Evolutionary conservation across 2,329 filamentous ascomycete genomes (phyloP).

Genomic region (Coleophoma cylindrospora): DNA sequence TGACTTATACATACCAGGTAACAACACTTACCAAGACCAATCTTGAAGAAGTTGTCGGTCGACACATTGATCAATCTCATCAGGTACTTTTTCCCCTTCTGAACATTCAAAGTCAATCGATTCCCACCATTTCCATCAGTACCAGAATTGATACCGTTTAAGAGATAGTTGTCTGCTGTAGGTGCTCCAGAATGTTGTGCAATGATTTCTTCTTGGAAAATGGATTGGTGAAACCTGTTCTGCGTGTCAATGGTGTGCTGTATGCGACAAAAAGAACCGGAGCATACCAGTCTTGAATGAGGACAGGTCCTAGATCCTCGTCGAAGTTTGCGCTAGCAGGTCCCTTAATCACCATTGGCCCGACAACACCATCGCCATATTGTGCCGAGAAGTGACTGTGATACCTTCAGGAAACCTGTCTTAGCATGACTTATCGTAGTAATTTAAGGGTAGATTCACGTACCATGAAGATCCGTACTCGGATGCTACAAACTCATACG

Average conservation of each 20-base stretch:
- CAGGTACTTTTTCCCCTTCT: background rate
- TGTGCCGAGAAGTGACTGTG: background rate
- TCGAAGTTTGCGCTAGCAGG: background rate
- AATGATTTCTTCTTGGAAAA: background rate
- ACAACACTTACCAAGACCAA: background rate
- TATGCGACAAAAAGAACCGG: background rate
- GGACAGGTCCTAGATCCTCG: background rate
- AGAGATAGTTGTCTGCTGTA: background rate
- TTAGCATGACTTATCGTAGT: background rate
- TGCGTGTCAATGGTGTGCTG: background rate
- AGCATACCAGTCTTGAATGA: background rate
- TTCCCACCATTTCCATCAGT: background rate
- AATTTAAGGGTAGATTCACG: background rate
- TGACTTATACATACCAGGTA: no score
- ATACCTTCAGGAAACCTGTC: background rate
- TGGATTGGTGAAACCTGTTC: background rate
- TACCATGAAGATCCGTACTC: background rate
- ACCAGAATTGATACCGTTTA: background rate
- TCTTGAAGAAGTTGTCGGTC: background rate
- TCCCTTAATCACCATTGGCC: background rate
- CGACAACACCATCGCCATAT: background rate
- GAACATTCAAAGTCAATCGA: background rate
- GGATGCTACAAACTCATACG: background rate
- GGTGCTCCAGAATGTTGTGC: background rate
- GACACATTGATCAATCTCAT: background rate